A percentile compares a stretch with the other conserved stretches of the same genome.
These are phyloP conservation scores for Rhododendron henanense DNA, from an alignment of 148 eudicot genomes.

Conservation along the genomic window DNA sequence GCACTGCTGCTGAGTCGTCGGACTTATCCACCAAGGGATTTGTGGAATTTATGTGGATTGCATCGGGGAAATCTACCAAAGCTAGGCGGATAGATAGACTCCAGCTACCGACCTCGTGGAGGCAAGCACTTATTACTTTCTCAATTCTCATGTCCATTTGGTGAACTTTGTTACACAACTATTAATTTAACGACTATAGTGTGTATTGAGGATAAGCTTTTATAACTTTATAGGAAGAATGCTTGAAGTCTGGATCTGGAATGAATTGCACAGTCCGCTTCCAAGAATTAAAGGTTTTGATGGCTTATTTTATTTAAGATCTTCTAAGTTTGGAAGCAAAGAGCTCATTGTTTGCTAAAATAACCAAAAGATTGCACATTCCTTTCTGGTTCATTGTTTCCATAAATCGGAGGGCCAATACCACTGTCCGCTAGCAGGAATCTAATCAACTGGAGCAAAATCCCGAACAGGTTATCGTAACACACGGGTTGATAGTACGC, in stretches of 20 bases:
- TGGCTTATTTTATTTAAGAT: not conserved
- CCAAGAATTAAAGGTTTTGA: not conserved
- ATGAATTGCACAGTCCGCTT: not conserved
- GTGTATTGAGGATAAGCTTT: not conserved
- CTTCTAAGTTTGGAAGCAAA: not conserved
- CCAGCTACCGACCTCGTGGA: too few species aligned
- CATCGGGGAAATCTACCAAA: too few species aligned
- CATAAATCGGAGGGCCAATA: not conserved
- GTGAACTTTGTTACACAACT: not conserved
- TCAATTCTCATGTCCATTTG: too few species aligned
- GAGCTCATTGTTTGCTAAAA: not conserved
- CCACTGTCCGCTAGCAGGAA: not conserved
- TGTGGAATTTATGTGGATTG: too few species aligned
- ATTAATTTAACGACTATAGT: not conserved
- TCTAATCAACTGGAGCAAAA: not conserved
- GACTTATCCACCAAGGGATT: too few species aligned
- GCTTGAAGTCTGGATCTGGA: constrained; percentile 4
- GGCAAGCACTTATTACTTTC: too few species aligned
- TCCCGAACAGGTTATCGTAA: not conserved
- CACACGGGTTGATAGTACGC: not conserved
- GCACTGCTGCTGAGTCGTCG: too few species aligned
- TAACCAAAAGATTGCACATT: not conserved
- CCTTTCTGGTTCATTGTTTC: not conserved
- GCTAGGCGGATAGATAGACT: too few species aligned
- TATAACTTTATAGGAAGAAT: not conserved